Conservation (phyloP, 768 basidiomycete genomes). For the Hirschioporus abietinus region DNA sequence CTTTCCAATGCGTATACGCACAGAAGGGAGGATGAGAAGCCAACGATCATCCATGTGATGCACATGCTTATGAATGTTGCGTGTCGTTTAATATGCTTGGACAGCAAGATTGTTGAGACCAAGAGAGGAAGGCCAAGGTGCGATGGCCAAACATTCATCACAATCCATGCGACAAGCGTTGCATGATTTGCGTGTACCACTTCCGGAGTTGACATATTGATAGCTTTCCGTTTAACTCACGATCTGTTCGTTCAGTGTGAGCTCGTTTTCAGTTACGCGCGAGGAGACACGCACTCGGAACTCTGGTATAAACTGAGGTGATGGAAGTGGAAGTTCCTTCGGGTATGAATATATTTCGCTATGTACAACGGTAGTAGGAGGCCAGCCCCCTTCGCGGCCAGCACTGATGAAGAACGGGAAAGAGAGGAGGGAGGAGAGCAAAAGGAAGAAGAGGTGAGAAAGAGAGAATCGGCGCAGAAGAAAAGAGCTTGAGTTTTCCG, state of each 20-base stretch:
- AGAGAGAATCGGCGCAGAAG: neutral
- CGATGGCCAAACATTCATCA: slow-evolving; percentile 46
- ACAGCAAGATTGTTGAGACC: slow-evolving; percentile 33
- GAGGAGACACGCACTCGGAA: neutral
- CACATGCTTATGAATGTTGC: slow-evolving; percentile 43
- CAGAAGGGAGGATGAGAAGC: slow-evolving; percentile 30
- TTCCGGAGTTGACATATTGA: neutral
- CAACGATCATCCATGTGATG: slow-evolving; percentile 40
- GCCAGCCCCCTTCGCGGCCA: slow-evolving; percentile 3
- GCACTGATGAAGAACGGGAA: neutral
- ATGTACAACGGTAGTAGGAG: neutral
- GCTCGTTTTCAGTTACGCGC: neutral
- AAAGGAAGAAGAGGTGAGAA: neutral
- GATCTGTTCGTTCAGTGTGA: neutral
- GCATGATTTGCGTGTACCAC: slow-evolving; percentile 34
- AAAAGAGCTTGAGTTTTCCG: neutral
- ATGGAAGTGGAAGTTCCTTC: neutral
- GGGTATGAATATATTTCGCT: neutral
- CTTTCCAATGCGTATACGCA: neutral
- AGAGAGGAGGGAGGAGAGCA: slow-evolving; percentile 1
- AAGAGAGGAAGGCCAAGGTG: slow-evolving; percentile 44
- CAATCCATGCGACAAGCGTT: slow-evolving; percentile 36
- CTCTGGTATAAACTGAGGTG: neutral
- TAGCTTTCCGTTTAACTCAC: neutral
- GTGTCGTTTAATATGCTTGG: slow-evolving; percentile 38